Conservation (phyloP, 2,329 filamentous ascomycete genomes). For the Penicillium sp. region DNA sequence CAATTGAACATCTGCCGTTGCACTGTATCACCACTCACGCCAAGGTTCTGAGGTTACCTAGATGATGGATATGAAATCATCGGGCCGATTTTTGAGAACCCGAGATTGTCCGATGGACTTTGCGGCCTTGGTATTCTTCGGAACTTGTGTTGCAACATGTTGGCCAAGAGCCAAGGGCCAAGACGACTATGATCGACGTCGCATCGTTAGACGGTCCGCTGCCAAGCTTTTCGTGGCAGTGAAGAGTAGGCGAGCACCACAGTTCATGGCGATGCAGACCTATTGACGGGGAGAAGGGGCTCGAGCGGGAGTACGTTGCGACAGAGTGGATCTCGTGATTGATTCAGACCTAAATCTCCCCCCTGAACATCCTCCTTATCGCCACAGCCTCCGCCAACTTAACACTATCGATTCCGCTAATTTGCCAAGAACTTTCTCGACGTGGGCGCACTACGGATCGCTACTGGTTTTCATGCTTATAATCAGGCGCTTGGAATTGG, state of each 20-base stretch:
- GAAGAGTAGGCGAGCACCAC: conserved; percentile 5
- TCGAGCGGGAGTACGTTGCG: not conserved
- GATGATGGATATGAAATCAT: not conserved
- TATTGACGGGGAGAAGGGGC: not conserved
- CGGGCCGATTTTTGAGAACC: not conserved
- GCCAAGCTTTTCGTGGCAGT: conserved; percentile 35
- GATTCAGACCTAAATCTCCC: not conserved
- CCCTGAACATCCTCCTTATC: conserved; percentile 14
- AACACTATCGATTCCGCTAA: conserved; percentile 14
- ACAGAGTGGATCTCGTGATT: not conserved
- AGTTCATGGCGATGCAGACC: not conserved
- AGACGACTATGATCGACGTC: conserved; percentile 28
- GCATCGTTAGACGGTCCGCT: conserved; percentile 30
- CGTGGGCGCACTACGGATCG: not conserved
- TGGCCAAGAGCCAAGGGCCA: conserved; percentile 16
- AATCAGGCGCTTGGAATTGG: conserved; percentile 1
- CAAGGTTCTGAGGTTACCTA: too few relatives aligned
- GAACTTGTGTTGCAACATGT: not conserved
- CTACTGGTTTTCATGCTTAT: conserved; percentile 8
- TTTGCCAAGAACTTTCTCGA: conserved; percentile 13
- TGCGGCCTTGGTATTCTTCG: not conserved
- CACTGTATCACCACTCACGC: too few relatives aligned
- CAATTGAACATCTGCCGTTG: too few relatives aligned
- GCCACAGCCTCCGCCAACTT: conserved; percentile 17
- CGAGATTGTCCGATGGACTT: not conserved